Evolutionary conservation across 2,329 filamentous ascomycete genomes (phyloP), one percentile per base, ranked within the genome.

Genomic region (Truncatella angustata): DNA sequence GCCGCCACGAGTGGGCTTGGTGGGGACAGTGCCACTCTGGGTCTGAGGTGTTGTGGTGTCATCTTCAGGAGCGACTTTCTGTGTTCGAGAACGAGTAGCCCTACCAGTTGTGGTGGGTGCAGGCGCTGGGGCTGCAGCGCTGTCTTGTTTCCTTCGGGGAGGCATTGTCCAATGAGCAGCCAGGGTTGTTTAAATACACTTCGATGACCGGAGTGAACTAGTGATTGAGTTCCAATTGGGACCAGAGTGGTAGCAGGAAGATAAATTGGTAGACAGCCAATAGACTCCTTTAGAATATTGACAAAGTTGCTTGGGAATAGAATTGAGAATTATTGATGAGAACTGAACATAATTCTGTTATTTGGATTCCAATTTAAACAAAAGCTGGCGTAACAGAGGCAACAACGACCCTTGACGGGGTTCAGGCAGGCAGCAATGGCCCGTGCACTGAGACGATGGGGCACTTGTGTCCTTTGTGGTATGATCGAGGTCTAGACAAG

Each of bases 131-230:
- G 46, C 16, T 12, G 30, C 12, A 9, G 40, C 32, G 26, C 18
- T 34, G 16, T n/a, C 43, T 21, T 28, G 16, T 21, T 50, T 50
- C 47, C 42, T 50, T 50, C 34, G 18, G 46, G 47, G 47, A 34
- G 47, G 23, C 47, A 50, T 40, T 49, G 34, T 36, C 45, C 45
- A 49, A 49, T 49, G 32, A 48, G n/a, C 10, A 23, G 43, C 9
- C 18, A 24, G 26, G 21, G 4, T 43, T 14, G 21, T 24, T n/a
- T n/a, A n/a, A n/a, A n/a, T n/a, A n/a, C n/a, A n/a, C n/a, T n/a
- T n/a, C n/a, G n/a, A n/a, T n/a, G n/a, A n/a, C n/a, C n/a, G n/a
- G n/a, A n/a, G n/a, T n/a, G n/a, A n/a, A n/a, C n/a, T n/a, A n/a
- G n/a, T n/a, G n/a, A n/a, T n/a, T n/a, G n/a, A n/a, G n/a, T n/a